Base-by-base conservation (phyloP, 2,329 filamentous ascomycete genomes). In the Diplodia seriata region DNA sequence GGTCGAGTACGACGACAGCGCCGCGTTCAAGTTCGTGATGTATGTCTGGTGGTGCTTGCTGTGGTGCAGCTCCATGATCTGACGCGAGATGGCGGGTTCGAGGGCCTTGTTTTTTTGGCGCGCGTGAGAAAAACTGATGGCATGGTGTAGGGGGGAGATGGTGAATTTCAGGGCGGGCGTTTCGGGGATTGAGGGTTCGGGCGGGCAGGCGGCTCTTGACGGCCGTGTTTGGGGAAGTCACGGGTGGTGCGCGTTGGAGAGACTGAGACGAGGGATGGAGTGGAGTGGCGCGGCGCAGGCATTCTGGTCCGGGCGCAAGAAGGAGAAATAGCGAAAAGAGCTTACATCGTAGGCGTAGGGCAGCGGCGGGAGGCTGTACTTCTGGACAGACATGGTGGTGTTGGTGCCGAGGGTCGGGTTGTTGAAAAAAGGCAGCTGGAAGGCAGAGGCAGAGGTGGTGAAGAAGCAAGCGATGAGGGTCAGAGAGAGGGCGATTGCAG, bases 21-120 rank as follows among this genome's bases (percentile, higher is more conserved):
- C 87, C 67, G 83, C 84, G 81, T 93, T 93, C 69, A 94, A 85
- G 77, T 91, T 92, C 70, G 85, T 91, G 71, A 94, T 86, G 78
- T 94, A 94, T 40, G 91, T 85, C 75, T 92, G 89, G 79, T 94
- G 91, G 78, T 94, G 91, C 81, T 92, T 92, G 78, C 83, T 81
- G 81, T 94, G 90, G 78, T 94, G 91, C 62, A 94, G 86, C 79
- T 91, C 87, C 91, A 94, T 94, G 78, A 93, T 94, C 77, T 92
- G 86, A 72, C 83, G 84, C 40, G 90, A 91, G 81, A 94, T 93
- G 80, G 88, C 86, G 11, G 90, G 90, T 78, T 91, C 89, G 61
- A 92, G 83, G 40, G 89, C 90, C 87, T 91, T 26, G 23, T 3
- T 26, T 26, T 26, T 26, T 26, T 26, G 23, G 23, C 23, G 23